Base-by-base conservation (phyloP, 805 yeast genomes). In the Candida ipomoeae region DNA sequence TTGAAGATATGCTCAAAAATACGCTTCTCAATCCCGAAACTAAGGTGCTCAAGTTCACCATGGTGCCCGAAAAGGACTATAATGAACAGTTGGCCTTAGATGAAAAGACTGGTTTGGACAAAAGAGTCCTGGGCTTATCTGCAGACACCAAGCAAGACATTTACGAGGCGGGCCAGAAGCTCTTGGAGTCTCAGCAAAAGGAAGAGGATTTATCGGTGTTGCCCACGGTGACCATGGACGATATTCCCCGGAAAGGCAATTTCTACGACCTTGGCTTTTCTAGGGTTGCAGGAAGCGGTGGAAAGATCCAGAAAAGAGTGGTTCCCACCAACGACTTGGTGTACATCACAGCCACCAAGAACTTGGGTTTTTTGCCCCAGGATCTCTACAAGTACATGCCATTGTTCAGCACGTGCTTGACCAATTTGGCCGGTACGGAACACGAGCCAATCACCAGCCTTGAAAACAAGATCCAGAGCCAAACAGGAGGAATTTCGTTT, bases 401-500 rank as follows among this genome's bases (percentile, higher is more conserved):
- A 0, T 65, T 94, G 41, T 94, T 87, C 68, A 73, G 85, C 8
- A 86, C 84, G 29, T 85, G 96, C 43, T 71, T 94, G 53, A 86
- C 96, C 3, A 89, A 84, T 62, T 74, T 94, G 55, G 76, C 77
- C 0, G 99, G 99, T n/a, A 92, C 99, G 1, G 64, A 71, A 6
- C 61, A 67, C 7, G 83, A 85, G 51, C 64, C 85, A 0, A 88
- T 88, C 79, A 87, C 89, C 20, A 85, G 84, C 35, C 77, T 94
- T 51, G 98, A 92, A 62, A 90, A 91, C 57, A 82, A 84, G 41
- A 90, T 94, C 57, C 88, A 85, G 62, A 72, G 84, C 45, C 75
- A 78, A 49, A 90, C 98, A 0, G 98, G 98, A 23, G 97, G 97
- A 0, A 66, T 94, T 17, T 73, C 82, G 4, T 79, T 90, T n/a